Evolutionary conservation across 1,139 yeast species (phyloP), one percentile per base, ranked within the genome.

Genomic region (Taphrina flavorubra): DNA sequence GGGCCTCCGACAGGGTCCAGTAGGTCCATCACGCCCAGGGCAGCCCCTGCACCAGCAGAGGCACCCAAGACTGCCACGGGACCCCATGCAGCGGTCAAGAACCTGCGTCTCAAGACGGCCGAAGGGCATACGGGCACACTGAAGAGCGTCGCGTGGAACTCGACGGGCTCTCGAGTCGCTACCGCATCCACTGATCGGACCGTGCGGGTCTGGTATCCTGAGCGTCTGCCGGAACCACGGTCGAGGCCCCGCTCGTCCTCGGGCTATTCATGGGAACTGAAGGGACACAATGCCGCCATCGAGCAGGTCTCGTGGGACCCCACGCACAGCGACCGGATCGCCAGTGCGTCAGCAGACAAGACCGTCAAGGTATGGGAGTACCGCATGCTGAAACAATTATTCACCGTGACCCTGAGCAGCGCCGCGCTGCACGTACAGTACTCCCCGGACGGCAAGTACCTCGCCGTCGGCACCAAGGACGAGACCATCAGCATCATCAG

Each of bases 81-180:
- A 7, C 67, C 61, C 10, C 67, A 63, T 46, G 67, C 67, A 7
- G 67, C 55, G 13, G 36, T 63, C n/a, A 58, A 44, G 44, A 42
- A 36, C 31, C 46, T 63, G 46, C 46, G 65, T 14, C 40, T 59
- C 51, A 68, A 46, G 36, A 55, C 61, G 37, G 81, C 77, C 25
- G 86, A 82, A 10, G 88, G 87, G 51, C 70, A 56, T 20, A 31
- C 42, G 46, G 72, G 65, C 25, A 65, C 65, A 36, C 57, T 71
- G 10, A 69, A 72, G 10, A 16, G 64, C 6, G 68, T 73, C 34
- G 70, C 70, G 6, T 73, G 74, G 74, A 73, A 73, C 55, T 65
- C 71, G 13, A 64, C 72, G 6, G 74, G 74, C 6, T 70, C 62
- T 5, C 65, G 73, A 11, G 57, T 73, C 37, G 74, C 74, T 8